phyloP scores from a whole-genome alignment of 2,329 filamentous ascomycete species.

The Xylaria sp. region DNA sequence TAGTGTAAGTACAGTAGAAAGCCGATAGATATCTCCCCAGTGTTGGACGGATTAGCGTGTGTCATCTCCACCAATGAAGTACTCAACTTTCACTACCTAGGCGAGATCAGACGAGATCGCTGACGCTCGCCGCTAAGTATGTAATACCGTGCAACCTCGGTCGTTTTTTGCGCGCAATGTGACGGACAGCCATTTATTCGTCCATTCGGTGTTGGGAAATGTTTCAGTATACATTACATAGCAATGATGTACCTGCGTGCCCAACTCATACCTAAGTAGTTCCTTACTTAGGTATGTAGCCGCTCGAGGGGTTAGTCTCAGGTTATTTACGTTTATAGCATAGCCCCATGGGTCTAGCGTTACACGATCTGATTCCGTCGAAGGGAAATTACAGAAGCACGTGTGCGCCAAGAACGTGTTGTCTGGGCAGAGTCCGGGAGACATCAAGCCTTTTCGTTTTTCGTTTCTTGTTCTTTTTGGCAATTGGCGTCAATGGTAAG shows the following conservation, averaged over 20 bases:
- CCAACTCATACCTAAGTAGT: too few relatives aligned
- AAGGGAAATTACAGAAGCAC: constrained; percentile 9
- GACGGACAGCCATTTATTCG: neutral
- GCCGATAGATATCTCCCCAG: neutral
- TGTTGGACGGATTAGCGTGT: neutral
- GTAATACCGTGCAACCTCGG: constrained; percentile 17
- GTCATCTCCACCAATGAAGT: constrained; percentile 5
- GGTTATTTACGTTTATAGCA: neutral
- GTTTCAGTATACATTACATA: neutral
- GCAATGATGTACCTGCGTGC: neutral
- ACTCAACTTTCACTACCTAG: neutral
- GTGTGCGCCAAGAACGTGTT: constrained; percentile 15
- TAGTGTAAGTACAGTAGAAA: neutral
- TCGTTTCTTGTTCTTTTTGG: neutral
- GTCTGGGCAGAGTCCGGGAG: neutral
- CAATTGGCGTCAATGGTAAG: constrained; percentile 15
- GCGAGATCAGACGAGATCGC: constrained; percentile 14
- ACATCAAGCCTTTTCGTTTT: constrained; percentile 18
- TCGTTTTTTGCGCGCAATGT: constrained; percentile 20
- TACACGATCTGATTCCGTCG: neutral
- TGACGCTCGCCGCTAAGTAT: constrained; percentile 8
- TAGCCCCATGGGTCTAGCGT: neutral
- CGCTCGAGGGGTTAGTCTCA: neutral
- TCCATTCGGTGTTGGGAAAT: neutral
- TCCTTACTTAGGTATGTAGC: neutral